A percentile compares a stretch with the other conserved stretches of the same genome.
phyloP scores from a whole-genome alignment of 2,329 filamentous ascomycete species.

The Diaporthe aspalathi region DNA sequence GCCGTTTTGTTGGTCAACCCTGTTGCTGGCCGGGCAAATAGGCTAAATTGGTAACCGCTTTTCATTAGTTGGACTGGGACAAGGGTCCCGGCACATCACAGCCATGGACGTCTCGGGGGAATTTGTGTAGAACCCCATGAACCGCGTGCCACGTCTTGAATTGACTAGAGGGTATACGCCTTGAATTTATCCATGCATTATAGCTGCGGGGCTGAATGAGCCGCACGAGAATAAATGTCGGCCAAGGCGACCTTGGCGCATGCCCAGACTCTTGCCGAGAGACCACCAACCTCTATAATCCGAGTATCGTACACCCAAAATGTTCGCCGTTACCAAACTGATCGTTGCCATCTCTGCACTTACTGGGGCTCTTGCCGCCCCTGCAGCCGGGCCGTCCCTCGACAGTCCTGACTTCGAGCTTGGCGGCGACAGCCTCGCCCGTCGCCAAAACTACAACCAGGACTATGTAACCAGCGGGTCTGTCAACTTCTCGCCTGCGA shows the following conservation, averaged over 20 bases:
- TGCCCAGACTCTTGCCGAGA: constrained; percentile 24
- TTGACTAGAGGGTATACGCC: constrained; percentile 9
- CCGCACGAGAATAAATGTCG: constrained; percentile 25
- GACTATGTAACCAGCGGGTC: constrained; percentile 54
- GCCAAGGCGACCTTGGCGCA: constrained; percentile 1
- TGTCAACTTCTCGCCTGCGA: constrained; percentile 46
- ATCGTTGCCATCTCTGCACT: constrained; percentile 43
- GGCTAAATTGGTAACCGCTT: not conserved
- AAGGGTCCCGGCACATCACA: not conserved
- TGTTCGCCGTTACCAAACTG: constrained; percentile 44
- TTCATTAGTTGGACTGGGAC: constrained; percentile 17
- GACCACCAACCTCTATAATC: not conserved
- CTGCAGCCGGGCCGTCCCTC: constrained; percentile 38
- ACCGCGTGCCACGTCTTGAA: not conserved
- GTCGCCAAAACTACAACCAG: constrained; percentile 53
- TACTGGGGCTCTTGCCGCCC: constrained; percentile 42
- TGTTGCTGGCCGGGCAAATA: not conserved
- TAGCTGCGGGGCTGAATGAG: constrained; percentile 20
- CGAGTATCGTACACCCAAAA: constrained; percentile 36
- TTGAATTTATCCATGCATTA: constrained; percentile 4
- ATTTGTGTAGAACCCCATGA: not conserved
- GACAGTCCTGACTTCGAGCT: constrained; percentile 46
- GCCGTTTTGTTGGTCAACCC: not conserved
- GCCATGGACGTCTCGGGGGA: not conserved
- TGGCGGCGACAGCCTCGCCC: constrained; percentile 43